Conservation (phyloP, 192 early-diverging fungal genomes). For the Allomyces arbusculus region DNA sequence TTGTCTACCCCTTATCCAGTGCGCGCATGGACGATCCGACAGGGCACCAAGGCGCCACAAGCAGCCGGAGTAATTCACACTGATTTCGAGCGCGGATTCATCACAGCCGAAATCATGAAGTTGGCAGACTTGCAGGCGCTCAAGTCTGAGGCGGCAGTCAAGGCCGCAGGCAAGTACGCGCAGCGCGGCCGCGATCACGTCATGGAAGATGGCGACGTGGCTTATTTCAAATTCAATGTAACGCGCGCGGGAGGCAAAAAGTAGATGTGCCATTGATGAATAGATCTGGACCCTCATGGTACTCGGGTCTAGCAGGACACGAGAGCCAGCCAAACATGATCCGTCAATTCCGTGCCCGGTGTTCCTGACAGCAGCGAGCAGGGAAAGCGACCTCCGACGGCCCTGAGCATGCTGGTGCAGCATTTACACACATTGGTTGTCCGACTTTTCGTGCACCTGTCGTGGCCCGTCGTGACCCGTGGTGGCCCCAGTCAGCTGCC, state of each 20-base stretch:
- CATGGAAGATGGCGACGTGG: conserved; percentile 40
- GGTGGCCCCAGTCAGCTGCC: too few relatives aligned
- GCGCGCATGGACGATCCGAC: conserved; percentile 53
- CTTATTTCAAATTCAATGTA: conserved; percentile 22
- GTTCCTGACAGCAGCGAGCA: too few relatives aligned
- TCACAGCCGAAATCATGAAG: conserved; percentile 48
- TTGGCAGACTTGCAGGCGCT: conserved; percentile 36
- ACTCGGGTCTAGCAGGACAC: too few relatives aligned
- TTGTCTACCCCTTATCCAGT: conserved; percentile 11
- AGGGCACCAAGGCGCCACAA: conserved; percentile 51
- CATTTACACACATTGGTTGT: too few relatives aligned
- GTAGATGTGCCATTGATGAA: neutral
- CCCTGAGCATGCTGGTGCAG: too few relatives aligned
- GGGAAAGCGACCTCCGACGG: too few relatives aligned
- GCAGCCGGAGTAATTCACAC: conserved; percentile 40
- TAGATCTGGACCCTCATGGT: too few relatives aligned
- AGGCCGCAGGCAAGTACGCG: conserved; percentile 46
- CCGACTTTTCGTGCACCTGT: too few relatives aligned
- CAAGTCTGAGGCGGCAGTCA: conserved; percentile 46
- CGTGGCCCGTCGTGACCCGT: too few relatives aligned
- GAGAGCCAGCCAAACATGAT: too few relatives aligned
- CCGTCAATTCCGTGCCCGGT: too few relatives aligned
- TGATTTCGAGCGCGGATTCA: conserved; percentile 60
- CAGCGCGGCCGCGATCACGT: conserved; percentile 55
- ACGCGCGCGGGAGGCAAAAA: neutral